Conservation (phyloP, 495 filamentous ascomycete species). For the Neurospora pannonica region DNA sequence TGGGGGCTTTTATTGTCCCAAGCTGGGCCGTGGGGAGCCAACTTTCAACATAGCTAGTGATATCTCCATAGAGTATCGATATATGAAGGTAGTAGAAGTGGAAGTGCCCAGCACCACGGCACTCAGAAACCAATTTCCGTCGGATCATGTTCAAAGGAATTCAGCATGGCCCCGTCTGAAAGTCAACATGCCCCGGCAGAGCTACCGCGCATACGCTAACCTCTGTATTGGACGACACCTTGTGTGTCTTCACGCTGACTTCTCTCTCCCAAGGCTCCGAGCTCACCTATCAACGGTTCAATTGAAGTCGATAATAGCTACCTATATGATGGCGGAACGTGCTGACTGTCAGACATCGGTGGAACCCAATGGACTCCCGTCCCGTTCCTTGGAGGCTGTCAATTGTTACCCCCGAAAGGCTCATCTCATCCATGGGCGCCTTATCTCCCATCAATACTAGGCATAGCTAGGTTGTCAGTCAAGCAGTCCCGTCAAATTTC, state of each 20-base stretch:
- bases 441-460: neutral
- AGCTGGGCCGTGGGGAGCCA: neutral
- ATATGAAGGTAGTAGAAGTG: neutral
- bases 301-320: neutral
- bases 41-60: neutral
- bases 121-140: neutral
- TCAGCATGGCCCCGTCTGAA: neutral
- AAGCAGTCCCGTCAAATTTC: neutral
- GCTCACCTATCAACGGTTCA: neutral
- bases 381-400: neutral
- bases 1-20: neutral
- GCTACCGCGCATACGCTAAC: neutral
- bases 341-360: neutral
- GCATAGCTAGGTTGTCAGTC: neutral
- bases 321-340: neutral
- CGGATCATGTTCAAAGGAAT: neutral
- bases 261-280: neutral
- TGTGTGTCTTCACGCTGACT: neutral
- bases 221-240: neutral
- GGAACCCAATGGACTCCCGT: neutral
- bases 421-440: neutral
- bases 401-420: neutral
- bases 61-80: neutral
- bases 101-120: neutral
- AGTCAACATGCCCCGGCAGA: neutral